phyloP scores from a whole-genome alignment of 805 yeast genomes.

The Zygoascus bituminiphila region DNA sequence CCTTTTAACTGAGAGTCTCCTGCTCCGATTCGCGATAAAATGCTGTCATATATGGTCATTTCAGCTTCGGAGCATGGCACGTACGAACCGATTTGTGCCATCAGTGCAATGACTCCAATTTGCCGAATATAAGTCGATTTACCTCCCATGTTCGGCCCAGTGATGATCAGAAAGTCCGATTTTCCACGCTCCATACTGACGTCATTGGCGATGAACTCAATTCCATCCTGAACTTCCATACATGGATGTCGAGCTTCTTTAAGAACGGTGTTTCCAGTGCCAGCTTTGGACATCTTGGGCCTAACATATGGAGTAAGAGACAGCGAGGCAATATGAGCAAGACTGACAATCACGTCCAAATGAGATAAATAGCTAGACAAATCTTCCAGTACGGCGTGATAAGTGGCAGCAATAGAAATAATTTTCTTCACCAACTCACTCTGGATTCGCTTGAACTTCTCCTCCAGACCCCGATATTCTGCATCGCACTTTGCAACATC shows the following conservation, averaged over 20 bases:
- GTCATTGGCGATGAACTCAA: conserved; percentile 87
- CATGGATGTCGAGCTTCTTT: conserved; percentile 91
- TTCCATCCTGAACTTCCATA: conserved; percentile 83
- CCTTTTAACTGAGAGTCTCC: conserved; percentile 97
- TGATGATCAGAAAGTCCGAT: conserved; percentile 71
- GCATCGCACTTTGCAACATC: conserved; percentile 52
- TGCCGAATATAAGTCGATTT: conserved; percentile 90
- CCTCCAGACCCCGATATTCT: conserved; percentile 49
- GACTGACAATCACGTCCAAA: conserved; percentile 74
- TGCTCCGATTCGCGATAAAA: conserved; percentile 96
- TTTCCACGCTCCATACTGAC: conserved; percentile 50
- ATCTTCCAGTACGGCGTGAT: conserved; percentile 66
- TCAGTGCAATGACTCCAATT: conserved; percentile 73
- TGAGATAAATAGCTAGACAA: conserved; percentile 58
- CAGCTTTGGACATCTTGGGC: conserved; percentile 59
- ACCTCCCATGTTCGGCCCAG: conserved; percentile 98
- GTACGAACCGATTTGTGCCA: conserved; percentile 87
- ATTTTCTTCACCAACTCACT: conserved; percentile 74
- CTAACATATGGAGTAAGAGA: conserved; percentile 77
- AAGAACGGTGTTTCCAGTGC: conserved; percentile 38
- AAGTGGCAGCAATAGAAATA: conserved; percentile 70
- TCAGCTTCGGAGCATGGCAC: conserved; percentile 77
- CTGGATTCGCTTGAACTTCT: conserved; percentile 69
- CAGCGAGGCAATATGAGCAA: conserved; percentile 74
- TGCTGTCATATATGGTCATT: conserved; percentile 78